Base-by-base conservation (phyloP, 176 grass and related monocot species). In the Aegilops tauschii region DNA sequence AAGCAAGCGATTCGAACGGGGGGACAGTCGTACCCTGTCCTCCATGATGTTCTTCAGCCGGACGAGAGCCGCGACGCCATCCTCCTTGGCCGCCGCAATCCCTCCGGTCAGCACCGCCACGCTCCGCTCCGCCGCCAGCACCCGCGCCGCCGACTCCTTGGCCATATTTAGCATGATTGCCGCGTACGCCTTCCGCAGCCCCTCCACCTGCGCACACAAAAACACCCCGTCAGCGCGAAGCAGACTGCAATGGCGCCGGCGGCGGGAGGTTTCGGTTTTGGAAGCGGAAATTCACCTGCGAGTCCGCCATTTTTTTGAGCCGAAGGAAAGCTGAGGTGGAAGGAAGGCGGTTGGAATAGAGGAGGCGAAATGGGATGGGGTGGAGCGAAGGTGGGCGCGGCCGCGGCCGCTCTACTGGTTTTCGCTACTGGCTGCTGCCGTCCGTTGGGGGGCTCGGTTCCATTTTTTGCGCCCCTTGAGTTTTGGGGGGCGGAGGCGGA, bases 151-250 rank as follows among this genome's bases (percentile, higher is more conserved):
- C 68, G 93, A 95, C 83, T 95, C 95, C 86, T 88, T 87, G 80
- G 89, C 91, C 64, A 90, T 93, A 87, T 93, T 95, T 54, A 98
- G 89, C 49, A 98, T 95, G 78, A 95, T 85, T 83, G 91, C 89
- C 39, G 93, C 95, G 86, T 93, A 98, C 82, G 91, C 93, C 90
- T 50, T 87, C 65, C 44, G 89, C 73, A 92, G 64, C 77, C 12
- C 85, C 79, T 90, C 91, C 67, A 84, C 82, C 90, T 89, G 86
- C 89, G 79, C 65, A 44, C 52, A 32, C 28, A 5, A 14, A 35
- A 61, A 21, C 28, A 18, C 29, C 67, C 58, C 21, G 73, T 84
- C 80, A 87, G 85, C 45, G 54, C 16, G 37, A 69, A 28, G 27
- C 29, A 3, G 14, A n/a, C 10, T 25, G 29, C 29, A 20, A 30